phyloP scores from a whole-genome alignment of 2,329 filamentous ascomycete species.

The Sporothrix euskadiensis region DNA sequence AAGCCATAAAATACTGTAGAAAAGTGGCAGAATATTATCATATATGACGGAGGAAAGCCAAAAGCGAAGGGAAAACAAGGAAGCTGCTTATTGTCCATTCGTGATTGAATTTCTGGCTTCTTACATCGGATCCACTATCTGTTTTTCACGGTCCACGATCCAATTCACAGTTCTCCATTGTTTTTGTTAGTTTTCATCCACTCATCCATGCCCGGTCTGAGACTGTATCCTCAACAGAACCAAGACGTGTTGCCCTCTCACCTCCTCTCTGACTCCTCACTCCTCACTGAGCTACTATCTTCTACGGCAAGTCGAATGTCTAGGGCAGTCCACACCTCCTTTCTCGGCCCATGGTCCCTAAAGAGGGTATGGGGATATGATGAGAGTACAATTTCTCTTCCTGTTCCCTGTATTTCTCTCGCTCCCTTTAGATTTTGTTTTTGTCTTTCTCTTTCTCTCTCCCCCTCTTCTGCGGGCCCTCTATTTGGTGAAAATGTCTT shows the following conservation, averaged over 20 bases:
- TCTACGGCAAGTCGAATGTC: not conserved
- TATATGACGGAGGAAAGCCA: not conserved
- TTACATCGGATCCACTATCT: not conserved
- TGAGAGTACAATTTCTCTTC: not conserved
- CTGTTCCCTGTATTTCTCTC: slow-evolving; percentile 3
- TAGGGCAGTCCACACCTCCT: not conserved
- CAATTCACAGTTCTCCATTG: not conserved
- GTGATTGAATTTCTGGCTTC: not conserved
- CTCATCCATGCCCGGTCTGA: not conserved
- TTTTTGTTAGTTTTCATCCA: not conserved
- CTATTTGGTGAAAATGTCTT: not conserved
- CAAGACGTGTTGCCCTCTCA: not conserved
- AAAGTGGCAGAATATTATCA: not conserved
- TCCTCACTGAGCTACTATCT: not conserved
- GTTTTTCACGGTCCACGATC: not conserved
- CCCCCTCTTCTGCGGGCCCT: not conserved
- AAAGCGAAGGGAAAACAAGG: not conserved
- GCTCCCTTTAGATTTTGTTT: not conserved
- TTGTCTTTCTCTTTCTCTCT: not conserved
- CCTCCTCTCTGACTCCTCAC: not conserved
- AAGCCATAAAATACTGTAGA: not conserved
- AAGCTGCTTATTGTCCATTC: not conserved
- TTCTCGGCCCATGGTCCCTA: not conserved
- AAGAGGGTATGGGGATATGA: not conserved
- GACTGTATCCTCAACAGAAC: not conserved